phyloP scores from a whole-genome alignment of 2,329 filamentous ascomycete genomes.

The Curvularia sp. region DNA sequence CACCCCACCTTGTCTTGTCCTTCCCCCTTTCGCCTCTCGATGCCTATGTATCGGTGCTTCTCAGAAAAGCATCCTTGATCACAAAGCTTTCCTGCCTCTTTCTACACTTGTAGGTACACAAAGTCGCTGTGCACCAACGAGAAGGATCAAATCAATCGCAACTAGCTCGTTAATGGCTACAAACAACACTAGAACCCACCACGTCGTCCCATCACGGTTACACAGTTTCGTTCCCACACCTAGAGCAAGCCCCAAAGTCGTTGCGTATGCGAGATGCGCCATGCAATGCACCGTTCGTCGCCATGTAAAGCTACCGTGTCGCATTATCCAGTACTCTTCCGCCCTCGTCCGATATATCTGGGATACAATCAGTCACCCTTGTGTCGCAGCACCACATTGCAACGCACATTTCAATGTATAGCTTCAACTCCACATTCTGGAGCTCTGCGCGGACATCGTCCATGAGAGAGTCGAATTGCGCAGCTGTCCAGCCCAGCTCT shows the following conservation, averaged over 20 bases:
- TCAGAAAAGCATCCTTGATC: neutral
- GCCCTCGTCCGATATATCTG: constrained; percentile 46
- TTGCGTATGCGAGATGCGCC: neutral
- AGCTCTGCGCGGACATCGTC: constrained; percentile 40
- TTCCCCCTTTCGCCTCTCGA: neutral
- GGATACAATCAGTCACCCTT: constrained; percentile 19
- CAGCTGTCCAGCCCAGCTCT: constrained; percentile 41
- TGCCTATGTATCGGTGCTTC: neutral
- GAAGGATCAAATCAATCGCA: neutral
- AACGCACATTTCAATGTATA: constrained; percentile 50
- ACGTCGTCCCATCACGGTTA: neutral
- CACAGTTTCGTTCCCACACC: neutral
- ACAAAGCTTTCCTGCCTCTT: neutral
- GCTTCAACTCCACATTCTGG: constrained; percentile 38
- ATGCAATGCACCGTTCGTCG: neutral
- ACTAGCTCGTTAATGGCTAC: neutral
- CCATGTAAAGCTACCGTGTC: neutral
- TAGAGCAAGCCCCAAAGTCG: too few relatives aligned
- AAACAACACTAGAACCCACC: neutral
- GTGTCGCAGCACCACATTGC: neutral
- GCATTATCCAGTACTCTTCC: constrained; percentile 34
- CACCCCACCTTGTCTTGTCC: constrained; percentile 3
- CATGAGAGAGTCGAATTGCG: constrained; percentile 42
- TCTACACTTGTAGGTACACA: neutral
- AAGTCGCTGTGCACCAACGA: neutral